A percentile compares a stretch with the other conserved stretches of the same genome.
phyloP scores from a whole-genome alignment of 768 basidiomycete genomes.

The Scleroderma citrinum region DNA sequence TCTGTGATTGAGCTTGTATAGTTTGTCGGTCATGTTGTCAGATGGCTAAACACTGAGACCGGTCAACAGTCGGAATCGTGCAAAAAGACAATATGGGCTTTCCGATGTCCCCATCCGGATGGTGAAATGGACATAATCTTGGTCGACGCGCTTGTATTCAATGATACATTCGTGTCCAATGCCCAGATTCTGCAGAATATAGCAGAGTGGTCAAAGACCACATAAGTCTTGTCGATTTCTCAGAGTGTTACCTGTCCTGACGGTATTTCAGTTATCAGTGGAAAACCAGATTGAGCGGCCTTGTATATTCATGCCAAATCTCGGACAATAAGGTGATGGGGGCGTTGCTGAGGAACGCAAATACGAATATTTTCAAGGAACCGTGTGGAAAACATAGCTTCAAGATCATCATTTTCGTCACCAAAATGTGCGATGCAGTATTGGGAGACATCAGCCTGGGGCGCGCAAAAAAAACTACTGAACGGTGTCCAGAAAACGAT shows the following conservation, averaged over 20 bases:
- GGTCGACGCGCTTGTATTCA: slow-evolving; percentile 17
- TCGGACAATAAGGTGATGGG: slow-evolving; percentile 16
- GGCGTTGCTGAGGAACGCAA: slow-evolving; percentile 20
- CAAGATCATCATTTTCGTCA: slow-evolving; percentile 26
- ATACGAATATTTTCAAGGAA: slow-evolving; percentile 23
- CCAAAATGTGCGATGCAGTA: slow-evolving; percentile 31
- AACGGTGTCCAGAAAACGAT: slow-evolving; percentile 24
- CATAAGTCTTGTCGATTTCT: slow-evolving; percentile 13
- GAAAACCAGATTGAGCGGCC: slow-evolving; percentile 22
- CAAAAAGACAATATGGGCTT: slow-evolving; percentile 13
- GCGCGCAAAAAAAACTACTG: slow-evolving; percentile 26
- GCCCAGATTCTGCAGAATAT: slow-evolving; percentile 21
- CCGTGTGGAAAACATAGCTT: slow-evolving; percentile 20
- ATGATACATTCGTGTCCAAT: slow-evolving; percentile 20
- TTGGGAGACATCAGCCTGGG: slow-evolving; percentile 10
- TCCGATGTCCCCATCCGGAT: slow-evolving; percentile 11
- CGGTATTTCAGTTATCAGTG: slow-evolving; percentile 17
- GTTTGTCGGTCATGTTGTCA: background rate
- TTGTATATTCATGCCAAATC: slow-evolving; percentile 27
- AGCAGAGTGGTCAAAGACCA: slow-evolving; percentile 20
- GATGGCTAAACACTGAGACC: background rate
- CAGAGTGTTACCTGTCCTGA: background rate
- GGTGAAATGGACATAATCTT: slow-evolving; percentile 15
- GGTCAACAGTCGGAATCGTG: slow-evolving; percentile 15
- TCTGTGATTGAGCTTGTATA: background rate